These are phyloP conservation scores for Pochonia chlamydosporia DNA, from an alignment of 2,329 filamentous ascomycete genomes.

Conservation along the genomic window DNA sequence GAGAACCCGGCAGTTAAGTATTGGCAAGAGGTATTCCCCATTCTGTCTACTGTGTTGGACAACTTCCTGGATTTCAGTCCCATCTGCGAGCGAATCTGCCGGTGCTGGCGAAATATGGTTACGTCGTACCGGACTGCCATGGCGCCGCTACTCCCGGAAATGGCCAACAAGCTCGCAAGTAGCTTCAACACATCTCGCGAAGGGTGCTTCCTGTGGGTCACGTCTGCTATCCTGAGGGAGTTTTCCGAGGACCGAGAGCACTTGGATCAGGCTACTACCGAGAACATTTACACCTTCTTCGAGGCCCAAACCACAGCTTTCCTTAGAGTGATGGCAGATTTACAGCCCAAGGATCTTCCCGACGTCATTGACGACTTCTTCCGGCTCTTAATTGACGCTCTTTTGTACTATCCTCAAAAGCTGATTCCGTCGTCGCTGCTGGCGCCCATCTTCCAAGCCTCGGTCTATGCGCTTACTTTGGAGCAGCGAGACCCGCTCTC, in stretches of 20 bases:
- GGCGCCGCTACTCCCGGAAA: constrained; percentile 72
- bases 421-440: constrained; percentile 76
- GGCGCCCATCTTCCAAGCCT: constrained; percentile 78
- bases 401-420: constrained; percentile 86
- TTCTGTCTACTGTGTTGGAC: constrained; percentile 79
- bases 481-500: constrained; percentile 90
- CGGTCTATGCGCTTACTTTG: constrained; percentile 77
- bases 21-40: constrained; percentile 88
- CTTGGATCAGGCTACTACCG: constrained; percentile 73
- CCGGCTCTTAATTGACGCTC: constrained; percentile 82
- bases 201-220: constrained; percentile 98
- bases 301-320: constrained; percentile 89
- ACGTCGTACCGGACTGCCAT: constrained; percentile 91
- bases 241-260: constrained; percentile 88
- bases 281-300: constrained; percentile 90
- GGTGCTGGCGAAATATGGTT: constrained; percentile 95
- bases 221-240: constrained; percentile 87
- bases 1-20: constrained; percentile 93
- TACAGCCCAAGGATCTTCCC: constrained; percentile 68
- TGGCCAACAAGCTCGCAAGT: constrained; percentile 82
- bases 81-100: constrained; percentile 87
- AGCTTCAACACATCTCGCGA: constrained; percentile 84
- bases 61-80: constrained; percentile 82
- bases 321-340: constrained; percentile 79
- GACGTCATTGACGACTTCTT: constrained; percentile 95